Base-by-base conservation (phyloP, 495 filamentous ascomycete species). In the Hypomontagnella monticulosa region DNA sequence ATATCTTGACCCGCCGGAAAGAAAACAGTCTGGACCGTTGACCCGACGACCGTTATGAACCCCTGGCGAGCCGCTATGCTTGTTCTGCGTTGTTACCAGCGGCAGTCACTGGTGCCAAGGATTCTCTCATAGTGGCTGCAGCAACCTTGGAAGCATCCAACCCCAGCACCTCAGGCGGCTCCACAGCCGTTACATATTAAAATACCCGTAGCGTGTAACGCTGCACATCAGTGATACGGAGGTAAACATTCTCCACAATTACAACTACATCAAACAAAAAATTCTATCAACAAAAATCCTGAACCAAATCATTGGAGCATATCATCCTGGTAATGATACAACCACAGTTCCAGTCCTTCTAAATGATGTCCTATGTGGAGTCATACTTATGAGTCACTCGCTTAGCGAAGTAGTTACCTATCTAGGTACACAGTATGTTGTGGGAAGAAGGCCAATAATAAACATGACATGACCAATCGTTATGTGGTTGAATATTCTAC, bases 331-430 rank as follows among this genome's bases (percentile, higher is more conserved):
- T 36, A 63, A 63, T 51, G 18, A 49, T 49, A 44, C 60, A 63
- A 27, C 23, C 23, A 27, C 23, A 27, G 23, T 27, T 6, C 30
- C 42, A 27, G 6, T 38, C 51, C n/a, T 8, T 15, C 18, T 9
- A 27, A 10, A 15, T 9, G 12, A 18, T 46, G 7, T 20, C 1
- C 23, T 27, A 27, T 27, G 4, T 47, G 44, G 43, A 20, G 42
- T 57, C 23, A 19, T 20, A 6, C 42, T 2, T 53, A 61, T 72
- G 69, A 71, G 50, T 71, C 69, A 71, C 43, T 47, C 10, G 4
- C 37, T 43, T 60, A 52, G 38, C 38, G 44, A 53, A 40, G 10
- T 53, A 30, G 12, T 4, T n/a, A 6, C 43, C 23, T 27, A 27
- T 27, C n/a, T n/a, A n/a, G n/a, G n/a, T n/a, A n/a, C n/a, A n/a